Base-by-base conservation (phyloP, 306 rosid genomes). In the Ziziphus jujuba region DNA sequence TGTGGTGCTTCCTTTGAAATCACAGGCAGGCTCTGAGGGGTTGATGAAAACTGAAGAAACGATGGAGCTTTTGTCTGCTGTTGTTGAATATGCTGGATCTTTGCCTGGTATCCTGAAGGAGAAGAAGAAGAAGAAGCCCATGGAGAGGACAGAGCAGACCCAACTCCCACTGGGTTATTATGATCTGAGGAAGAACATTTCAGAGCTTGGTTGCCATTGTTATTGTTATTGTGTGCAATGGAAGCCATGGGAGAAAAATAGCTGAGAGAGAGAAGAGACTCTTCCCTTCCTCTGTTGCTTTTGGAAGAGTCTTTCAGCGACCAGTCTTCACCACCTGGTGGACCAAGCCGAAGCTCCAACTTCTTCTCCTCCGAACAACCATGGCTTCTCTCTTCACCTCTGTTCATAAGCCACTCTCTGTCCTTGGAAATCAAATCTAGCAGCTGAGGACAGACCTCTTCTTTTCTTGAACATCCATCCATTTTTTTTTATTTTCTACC, bases 261-360 rank as follows among this genome's bases (percentile, higher is more conserved):
- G 10, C 85, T 82, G 67, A 86, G 78, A 71, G 89, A 84, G 43
- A 86, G 76, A 23, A 77, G 61, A 54, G 91, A 84, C 55, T 78
- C 85, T 14, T 72, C 78, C 61, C 75, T 79, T 64, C 65, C 75
- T 76, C 69, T 81, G 56, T 47, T 70, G 53, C 47, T 73, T 56
- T 56, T 77, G 34, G 9, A 51, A 44, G 40, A 60, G 48, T 58
- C 80, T 69, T 47, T 75, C 77, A 33, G 16, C 44, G 82, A 51
- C 91, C 96, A 90, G 25, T 88, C 80, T 67, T 84, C 88, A 51
- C 97, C 88, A 51, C 97, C 89, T 1, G 99, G 99, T 22, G 92
- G 96, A 60, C 87, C 95, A 70, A 93, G 98, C 82, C 88, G 90
- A 14, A 93, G 95, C 85, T 93, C 97, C 21, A 93, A 65, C 44